phyloP scores from a whole-genome alignment of 1,284 basidiomycete species.

The Sanghuangporus weigelae region DNA sequence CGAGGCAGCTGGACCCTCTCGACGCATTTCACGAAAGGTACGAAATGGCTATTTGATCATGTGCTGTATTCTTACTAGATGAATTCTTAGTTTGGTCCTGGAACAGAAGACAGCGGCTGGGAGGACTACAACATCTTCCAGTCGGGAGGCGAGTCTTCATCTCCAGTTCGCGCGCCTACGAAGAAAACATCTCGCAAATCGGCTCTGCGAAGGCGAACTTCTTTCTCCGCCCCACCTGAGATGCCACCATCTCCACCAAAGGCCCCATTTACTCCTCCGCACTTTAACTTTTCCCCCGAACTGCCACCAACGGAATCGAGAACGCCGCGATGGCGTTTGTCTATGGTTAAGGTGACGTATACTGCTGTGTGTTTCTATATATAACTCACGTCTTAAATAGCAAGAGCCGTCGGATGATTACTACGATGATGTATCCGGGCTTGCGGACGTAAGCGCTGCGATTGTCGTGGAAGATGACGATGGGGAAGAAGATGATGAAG shows the following conservation, averaged over 20 bases:
- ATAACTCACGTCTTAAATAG: conserved; percentile 5
- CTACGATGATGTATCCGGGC: conserved; percentile 18
- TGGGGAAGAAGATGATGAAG: conserved; percentile 16
- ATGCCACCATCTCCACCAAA: conserved; percentile 29
- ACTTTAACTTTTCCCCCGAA: conserved; percentile 53
- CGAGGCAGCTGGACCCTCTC: conserved; percentile 8
- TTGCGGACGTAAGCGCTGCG: conserved; percentile 21
- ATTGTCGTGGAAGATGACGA: conserved; percentile 22
- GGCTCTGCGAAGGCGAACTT: conserved; percentile 46
- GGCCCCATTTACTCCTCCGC: conserved; percentile 29
- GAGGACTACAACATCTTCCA: conserved; percentile 84
- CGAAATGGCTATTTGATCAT: neutral
- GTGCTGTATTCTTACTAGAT: conserved; percentile 20
- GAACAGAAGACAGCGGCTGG: conserved; percentile 68
- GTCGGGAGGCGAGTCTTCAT: conserved; percentile 75
- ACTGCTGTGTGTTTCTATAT: neutral
- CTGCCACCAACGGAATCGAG: conserved; percentile 35
- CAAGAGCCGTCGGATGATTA: conserved; percentile 18
- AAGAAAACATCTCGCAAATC: conserved; percentile 45
- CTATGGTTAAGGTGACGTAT: neutral
- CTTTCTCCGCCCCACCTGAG: conserved; percentile 68
- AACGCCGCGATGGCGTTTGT: neutral
- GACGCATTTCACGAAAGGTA: conserved; percentile 14
- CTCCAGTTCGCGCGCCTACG: conserved; percentile 57
- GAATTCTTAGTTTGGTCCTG: conserved; percentile 16